Evolutionary conservation across 2,329 filamentous ascomycete genomes (phyloP).

Genomic region (Nemania bipapillata): DNA sequence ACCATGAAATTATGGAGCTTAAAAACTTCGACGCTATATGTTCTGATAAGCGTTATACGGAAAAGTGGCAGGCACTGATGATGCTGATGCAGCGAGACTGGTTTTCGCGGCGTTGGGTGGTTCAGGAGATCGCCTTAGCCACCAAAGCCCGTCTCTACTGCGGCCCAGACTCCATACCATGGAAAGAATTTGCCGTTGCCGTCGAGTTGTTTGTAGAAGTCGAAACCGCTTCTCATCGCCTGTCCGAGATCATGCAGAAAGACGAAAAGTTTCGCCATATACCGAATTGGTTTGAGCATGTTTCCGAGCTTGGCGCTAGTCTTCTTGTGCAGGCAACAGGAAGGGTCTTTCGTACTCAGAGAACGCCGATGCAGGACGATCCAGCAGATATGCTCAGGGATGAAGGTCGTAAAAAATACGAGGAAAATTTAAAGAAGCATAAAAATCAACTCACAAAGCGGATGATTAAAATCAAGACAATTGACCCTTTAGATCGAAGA

Average conservation of each 20-base stretch:
- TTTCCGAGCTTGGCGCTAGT: constrained; percentile 30
- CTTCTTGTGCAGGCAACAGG: constrained; percentile 35
- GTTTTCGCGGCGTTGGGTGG: constrained; percentile 57
- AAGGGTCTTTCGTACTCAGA: constrained; percentile 28
- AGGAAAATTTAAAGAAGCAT: background rate
- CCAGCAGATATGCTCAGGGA: background rate
- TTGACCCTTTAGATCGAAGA: constrained; percentile 9
- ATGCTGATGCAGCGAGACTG: constrained; percentile 54
- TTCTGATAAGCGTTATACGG: constrained; percentile 15
- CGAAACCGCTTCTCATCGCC: constrained; percentile 51
- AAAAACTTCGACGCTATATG: constrained; percentile 50
- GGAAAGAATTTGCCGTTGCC: constrained; percentile 54
- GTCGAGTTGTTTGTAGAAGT: constrained; percentile 55
- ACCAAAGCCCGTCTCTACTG: constrained; percentile 52
- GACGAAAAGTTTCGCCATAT: constrained; percentile 31
- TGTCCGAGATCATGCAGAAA: constrained; percentile 32
- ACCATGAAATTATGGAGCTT: constrained; percentile 45
- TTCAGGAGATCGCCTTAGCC: constrained; percentile 57
- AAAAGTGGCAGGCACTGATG: constrained; percentile 51
- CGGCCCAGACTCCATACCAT: constrained; percentile 51
- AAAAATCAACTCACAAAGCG: constrained; percentile 19
- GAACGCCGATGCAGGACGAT: constrained; percentile 6
- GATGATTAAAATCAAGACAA: constrained; percentile 13
- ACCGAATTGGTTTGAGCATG: constrained; percentile 32
- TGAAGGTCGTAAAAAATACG: background rate